phyloP scores from a whole-genome alignment of 129 eudicot genomes.

The Oenanthe sinensis region DNA sequence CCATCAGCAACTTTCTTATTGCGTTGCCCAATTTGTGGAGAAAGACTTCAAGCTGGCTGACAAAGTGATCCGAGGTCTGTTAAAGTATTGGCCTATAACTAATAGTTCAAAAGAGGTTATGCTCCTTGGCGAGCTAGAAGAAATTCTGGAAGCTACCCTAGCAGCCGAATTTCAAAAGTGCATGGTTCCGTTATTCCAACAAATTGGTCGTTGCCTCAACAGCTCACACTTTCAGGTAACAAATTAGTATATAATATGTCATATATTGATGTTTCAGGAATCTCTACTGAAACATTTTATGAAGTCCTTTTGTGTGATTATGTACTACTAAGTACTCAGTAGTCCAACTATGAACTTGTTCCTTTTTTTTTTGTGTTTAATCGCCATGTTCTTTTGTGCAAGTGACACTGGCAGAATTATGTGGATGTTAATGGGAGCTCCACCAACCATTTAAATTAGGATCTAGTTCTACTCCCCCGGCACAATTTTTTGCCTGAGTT shows the following conservation, averaged over 20 bases:
- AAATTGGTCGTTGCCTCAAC: constrained; percentile 46
- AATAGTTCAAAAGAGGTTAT: constrained; percentile 15
- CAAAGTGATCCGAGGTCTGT: constrained; percentile 39
- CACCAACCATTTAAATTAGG: background rate
- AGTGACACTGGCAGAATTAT: background rate
- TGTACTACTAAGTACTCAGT: background rate
- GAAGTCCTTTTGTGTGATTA: background rate
- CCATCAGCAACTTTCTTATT: constrained; percentile 21
- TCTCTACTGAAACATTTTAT: background rate
- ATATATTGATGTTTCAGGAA: background rate
- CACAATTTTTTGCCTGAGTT: too few species aligned
- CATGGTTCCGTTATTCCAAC: constrained; percentile 50
- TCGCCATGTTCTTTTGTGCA: background rate
- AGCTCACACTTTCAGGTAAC: constrained; percentile 68
- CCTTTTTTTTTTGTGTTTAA: background rate
- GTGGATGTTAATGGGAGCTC: background rate
- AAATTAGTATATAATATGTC: background rate
- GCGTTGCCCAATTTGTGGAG: constrained; percentile 53
- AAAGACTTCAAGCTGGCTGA: constrained; percentile 22
- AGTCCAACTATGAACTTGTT: background rate
- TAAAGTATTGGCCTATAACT: constrained; percentile 58
- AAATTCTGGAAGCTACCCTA: constrained; percentile 54
- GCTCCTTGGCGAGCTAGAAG: constrained; percentile 26
- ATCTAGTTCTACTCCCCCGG: background rate
- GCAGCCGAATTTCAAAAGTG: constrained; percentile 50